Evolutionary conservation across 352 stramenopile species (phyloP).

Genomic region (Phytophthora tubulina): DNA sequence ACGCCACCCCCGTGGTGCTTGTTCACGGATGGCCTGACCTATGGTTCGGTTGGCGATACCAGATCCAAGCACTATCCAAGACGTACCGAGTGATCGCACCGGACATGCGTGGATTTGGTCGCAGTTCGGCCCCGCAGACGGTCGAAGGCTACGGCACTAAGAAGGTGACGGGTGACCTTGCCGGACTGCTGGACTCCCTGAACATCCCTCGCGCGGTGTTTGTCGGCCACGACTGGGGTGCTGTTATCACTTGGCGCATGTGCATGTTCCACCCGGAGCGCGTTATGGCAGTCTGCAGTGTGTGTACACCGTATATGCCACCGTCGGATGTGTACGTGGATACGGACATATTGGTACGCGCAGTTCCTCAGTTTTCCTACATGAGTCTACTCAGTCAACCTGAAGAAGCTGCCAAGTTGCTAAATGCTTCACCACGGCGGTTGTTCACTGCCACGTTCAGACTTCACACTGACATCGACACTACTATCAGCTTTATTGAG

Average conservation of each 20-base stretch:
- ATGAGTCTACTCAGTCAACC: constrained; percentile 60
- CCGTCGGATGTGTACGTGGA: constrained; percentile 50
- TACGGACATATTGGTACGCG: constrained; percentile 52
- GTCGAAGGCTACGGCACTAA: constrained; percentile 59
- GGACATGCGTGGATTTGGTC: constrained; percentile 63
- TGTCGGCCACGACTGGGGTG: constrained; percentile 79
- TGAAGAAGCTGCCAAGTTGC: constrained; percentile 41
- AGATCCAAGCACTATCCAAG: constrained; percentile 64
- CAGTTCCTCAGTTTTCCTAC: constrained; percentile 70
- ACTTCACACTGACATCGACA: constrained; percentile 45
- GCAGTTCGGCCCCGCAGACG: constrained; percentile 54
- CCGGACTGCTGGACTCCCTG: constrained; percentile 60
- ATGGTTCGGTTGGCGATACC: constrained; percentile 76
- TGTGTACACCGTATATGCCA: constrained; percentile 76
- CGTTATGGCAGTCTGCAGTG: constrained; percentile 52
- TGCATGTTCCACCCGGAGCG: constrained; percentile 68
- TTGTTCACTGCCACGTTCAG: constrained; percentile 67
- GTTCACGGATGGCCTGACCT: constrained; percentile 81
- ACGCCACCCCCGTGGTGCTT: constrained; percentile 65
- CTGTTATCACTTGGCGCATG: constrained; percentile 67
- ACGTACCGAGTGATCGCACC: constrained; percentile 67
- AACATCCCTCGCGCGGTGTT: constrained; percentile 72
- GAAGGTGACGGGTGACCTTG: constrained; percentile 60
- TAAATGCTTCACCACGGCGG: constrained; percentile 51
- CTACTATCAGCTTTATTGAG: constrained; percentile 27